Base-by-base conservation (phyloP, 441 rosid species). In the Erodium trifolium region DNA sequence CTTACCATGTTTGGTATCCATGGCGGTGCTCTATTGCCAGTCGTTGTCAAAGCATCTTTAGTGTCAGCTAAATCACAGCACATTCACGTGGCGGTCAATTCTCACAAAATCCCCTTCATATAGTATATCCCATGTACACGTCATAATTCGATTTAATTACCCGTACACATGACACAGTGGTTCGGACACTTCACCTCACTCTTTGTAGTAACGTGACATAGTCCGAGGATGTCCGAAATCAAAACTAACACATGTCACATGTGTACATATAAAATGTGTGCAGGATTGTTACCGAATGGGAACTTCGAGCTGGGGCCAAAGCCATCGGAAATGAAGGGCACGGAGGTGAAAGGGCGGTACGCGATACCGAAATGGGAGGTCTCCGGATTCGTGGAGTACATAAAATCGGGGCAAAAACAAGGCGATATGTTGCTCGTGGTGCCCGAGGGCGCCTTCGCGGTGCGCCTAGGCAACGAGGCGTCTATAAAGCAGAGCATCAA, bases 361-460 rank as follows among this genome's bases (percentile, higher is more conserved):
- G 88, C 97, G 7, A 90, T 86, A n/a, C 88, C 91, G 2, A 78
- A 74, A 4, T 84, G 91, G 91, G 80, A 80, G 70, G 80, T 82
- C 70, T 16, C 67, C 0, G 88, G 91, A 63, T 75, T 82, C 57
- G 88, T 86, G 1, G 91, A 86, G 76, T 75, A 71, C 67, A 74
- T 86, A 70, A 79, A 85, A 0, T 86, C 85, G 0, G 91, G 91
- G 19, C 86, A 86, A 0, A 86, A 84, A 67, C 88, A 87, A 0
- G 85, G 91, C 0, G 86, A 88, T 9, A 81, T 86, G 76, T 84
- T 71, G 68, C 75, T 80, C 0, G 31, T 81, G 0, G 79, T 86
- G 16, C 86, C 91, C 0, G 86, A 86, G 0, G 91, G 88, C 0
- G 70, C 75, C 45, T 87, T 84, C 3, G 91, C 91, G 0, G 84